Percentiles rank a stretch among this genome's conserved stretches.
These are phyloP conservation scores for Epichloe sylvatica DNA, from an alignment of 2,329 filamentous ascomycete species.

Conservation along the genomic window DNA sequence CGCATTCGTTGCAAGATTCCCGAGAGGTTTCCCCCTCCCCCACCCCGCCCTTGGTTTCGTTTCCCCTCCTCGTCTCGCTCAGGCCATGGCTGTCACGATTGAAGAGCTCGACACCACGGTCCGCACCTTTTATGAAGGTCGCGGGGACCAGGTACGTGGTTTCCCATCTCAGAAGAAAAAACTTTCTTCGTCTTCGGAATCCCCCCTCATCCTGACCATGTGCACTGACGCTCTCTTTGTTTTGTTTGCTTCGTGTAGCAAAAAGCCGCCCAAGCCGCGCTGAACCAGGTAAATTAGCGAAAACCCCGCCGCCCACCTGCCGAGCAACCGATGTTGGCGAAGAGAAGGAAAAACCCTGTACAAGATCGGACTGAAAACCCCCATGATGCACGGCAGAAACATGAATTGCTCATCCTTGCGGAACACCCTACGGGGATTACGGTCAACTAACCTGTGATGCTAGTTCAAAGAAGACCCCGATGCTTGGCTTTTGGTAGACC, in stretches of 20 bases:
- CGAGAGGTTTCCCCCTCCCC: slow-evolving; percentile 8
- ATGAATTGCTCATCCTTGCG: neutral
- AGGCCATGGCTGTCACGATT: slow-evolving; percentile 57
- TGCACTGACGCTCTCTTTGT: slow-evolving; percentile 24
- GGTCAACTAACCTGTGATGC: slow-evolving; percentile 10
- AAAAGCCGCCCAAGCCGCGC: slow-evolving; percentile 84
- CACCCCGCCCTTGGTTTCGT: slow-evolving; percentile 16
- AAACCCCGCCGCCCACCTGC: neutral
- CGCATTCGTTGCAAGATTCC: slow-evolving; percentile 8
- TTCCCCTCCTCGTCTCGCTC: slow-evolving; percentile 19
- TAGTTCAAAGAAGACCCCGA: slow-evolving; percentile 99
- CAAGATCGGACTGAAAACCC: neutral
- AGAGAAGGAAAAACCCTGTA: neutral
- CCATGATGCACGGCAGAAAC: neutral
- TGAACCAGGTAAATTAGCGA: slow-evolving; percentile 61
- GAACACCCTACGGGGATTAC: neutral
- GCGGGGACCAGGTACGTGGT: slow-evolving; percentile 69
- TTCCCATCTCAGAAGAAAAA: neutral
- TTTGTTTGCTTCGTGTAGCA: slow-evolving; percentile 44
- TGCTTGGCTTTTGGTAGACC: slow-evolving; percentile 93
- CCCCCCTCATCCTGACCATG: neutral
- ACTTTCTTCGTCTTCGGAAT: neutral
- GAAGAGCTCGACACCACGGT: slow-evolving; percentile 93
- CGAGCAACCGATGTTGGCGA: neutral
- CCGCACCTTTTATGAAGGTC: slow-evolving; percentile 88